phyloP scores from a whole-genome alignment of 441 rosid species.

The Erysimum pusillum region DNA sequence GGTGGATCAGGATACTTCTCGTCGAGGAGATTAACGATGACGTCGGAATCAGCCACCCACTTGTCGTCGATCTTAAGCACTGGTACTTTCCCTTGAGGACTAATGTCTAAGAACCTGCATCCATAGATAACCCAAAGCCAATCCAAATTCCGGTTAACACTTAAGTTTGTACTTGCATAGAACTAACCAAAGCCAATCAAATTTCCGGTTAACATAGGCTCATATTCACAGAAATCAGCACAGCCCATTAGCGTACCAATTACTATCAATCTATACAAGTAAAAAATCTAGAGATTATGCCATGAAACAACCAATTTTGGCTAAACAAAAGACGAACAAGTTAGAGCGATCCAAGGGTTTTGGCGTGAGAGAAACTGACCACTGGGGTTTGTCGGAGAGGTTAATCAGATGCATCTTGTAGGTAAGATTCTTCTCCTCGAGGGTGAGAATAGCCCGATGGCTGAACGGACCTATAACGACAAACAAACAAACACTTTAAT shows the following conservation, averaged over 20 bases:
- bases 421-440: conserved; percentile 85
- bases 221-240: not conserved
- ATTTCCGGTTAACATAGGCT: conserved; percentile 4
- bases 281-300: not conserved
- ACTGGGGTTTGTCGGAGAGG: conserved; percentile 74
- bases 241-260: not conserved
- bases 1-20: conserved; percentile 88
- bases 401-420: conserved; percentile 67
- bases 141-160: conserved; percentile 5
- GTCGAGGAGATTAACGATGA: conserved; percentile 77
- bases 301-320: not conserved
- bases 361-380: conserved; percentile 54
- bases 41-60: conserved; percentile 93
- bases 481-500: conserved; percentile 13
- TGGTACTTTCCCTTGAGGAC: conserved; percentile 90
- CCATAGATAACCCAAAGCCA: conserved; percentile 5
- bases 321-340: not conserved
- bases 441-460: conserved; percentile 72
- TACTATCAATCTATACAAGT: not conserved
- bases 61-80: conserved; percentile 77
- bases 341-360: not conserved
- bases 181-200: not conserved
- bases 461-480: conserved; percentile 74
- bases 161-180: conserved; percentile 47
- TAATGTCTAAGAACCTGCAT: conserved; percentile 77